Conservation (phyloP, 139 green algal species). For the Chlamydomonas eustigma region DNA sequence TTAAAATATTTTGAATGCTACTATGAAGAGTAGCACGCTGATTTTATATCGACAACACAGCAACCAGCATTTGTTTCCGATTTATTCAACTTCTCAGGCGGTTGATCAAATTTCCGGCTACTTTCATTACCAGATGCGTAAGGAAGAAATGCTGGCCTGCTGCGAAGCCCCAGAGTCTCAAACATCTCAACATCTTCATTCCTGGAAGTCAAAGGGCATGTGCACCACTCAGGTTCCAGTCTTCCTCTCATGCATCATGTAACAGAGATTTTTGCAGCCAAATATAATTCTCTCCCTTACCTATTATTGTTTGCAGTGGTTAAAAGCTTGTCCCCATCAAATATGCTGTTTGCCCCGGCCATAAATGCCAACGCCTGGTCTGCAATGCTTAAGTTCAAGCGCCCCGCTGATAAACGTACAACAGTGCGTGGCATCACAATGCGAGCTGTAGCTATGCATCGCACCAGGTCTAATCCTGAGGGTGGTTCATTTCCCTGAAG, state of each 20-base stretch:
- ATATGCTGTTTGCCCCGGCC: constrained; percentile 96
- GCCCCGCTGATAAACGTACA: constrained; percentile 86
- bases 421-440: constrained; percentile 91
- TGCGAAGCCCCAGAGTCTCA: constrained; percentile 69
- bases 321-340: constrained; percentile 96
- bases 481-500: constrained; percentile 40
- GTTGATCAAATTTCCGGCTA: constrained; percentile 12
- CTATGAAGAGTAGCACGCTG: too few relatives aligned
- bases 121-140: constrained; percentile 64
- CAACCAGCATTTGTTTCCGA: too few relatives aligned
- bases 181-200: constrained; percentile 76
- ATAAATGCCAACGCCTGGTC: constrained; percentile 95
- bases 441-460: constrained; percentile 90
- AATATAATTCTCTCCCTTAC: too few relatives aligned
- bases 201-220: too few relatives aligned
- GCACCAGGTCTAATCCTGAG: constrained; percentile 77
- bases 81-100: too few relatives aligned
- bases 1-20: too few relatives aligned
- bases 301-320: constrained; percentile 95
- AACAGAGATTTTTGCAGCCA: too few relatives aligned
- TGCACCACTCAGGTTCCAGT: constrained; percentile 17
- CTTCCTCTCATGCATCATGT: background rate
- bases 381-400: constrained; percentile 40
- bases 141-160: constrained; percentile 75
- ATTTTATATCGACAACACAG: too few relatives aligned